Evolutionary conservation across 202 grass and related monocot genomes (phyloP).

Genomic region (Dendrocalamus latiflorus): DNA sequence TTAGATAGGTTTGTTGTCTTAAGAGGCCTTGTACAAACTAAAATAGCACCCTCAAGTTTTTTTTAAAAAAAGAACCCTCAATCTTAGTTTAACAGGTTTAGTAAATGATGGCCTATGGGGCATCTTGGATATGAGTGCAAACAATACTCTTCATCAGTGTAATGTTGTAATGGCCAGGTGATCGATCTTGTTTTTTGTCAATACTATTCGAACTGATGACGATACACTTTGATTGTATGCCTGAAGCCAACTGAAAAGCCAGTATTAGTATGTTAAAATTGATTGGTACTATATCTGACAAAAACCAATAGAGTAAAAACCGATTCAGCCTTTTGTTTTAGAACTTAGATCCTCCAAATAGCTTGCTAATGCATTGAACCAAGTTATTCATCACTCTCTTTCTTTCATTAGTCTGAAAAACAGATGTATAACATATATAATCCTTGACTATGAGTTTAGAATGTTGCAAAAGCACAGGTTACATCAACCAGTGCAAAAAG

Average conservation of each 20-base stretch:
- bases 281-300: neutral
- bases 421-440: neutral
- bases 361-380: neutral
- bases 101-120: neutral
- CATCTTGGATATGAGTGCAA: neutral
- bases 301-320: neutral
- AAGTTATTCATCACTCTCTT: neutral
- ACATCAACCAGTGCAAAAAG: too few species aligned
- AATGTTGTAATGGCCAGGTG: too few species aligned
- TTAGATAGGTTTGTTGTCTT: too few species aligned
- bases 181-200: too few species aligned
- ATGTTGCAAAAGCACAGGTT: too few species aligned
- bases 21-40: neutral
- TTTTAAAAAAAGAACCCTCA: too few species aligned
- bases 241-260: neutral
- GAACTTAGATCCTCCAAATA: neutral
- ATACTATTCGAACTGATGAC: too few species aligned
- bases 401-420: neutral
- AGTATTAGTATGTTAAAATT: neutral
- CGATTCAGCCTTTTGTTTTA: neutral
- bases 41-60: too few species aligned
- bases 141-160: neutral
- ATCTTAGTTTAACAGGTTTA: too few species aligned
- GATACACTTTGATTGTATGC: too few species aligned
- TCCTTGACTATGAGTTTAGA: neutral